Conservation (phyloP, 2,329 filamentous ascomycete genomes). For the Juglanconis oblonga region DNA sequence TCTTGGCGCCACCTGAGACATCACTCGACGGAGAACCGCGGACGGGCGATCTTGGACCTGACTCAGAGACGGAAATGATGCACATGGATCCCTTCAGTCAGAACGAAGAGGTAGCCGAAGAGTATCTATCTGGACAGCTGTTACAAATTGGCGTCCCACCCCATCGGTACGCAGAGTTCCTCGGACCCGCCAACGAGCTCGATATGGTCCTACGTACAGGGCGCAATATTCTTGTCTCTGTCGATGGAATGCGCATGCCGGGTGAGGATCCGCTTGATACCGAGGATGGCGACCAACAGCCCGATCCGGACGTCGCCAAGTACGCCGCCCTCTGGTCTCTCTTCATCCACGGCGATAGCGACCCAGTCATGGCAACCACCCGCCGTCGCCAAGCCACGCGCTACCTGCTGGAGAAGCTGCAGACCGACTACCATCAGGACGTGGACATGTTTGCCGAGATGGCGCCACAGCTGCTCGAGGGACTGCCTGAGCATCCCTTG, state of each 20-base stretch:
- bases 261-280: not conserved
- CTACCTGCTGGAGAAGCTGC: constrained; percentile 11
- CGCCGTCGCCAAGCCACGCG: constrained; percentile 9
- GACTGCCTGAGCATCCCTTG: not conserved
- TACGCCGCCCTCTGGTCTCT: constrained; percentile 19
- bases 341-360: constrained; percentile 13
- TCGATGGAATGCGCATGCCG: constrained; percentile 39
- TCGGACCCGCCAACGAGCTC: constrained; percentile 47
- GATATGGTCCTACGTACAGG: constrained; percentile 61
- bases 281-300: not conserved
- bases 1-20: constrained; percentile 32
- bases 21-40: constrained; percentile 27
- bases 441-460: constrained; percentile 1
- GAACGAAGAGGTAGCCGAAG: constrained; percentile 9
- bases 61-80: constrained; percentile 34
- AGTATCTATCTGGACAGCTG: constrained; percentile 7
- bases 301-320: constrained; percentile 15
- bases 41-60: constrained; percentile 19
- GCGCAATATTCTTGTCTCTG: constrained; percentile 61
- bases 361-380: not conserved
- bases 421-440: constrained; percentile 19
- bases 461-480: not conserved
- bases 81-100: constrained; percentile 51
- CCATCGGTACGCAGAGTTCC: constrained; percentile 29
- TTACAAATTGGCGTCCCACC: not conserved